Percentiles rank a stretch among this genome's conserved stretches.
phyloP scores from a whole-genome alignment of 176 grass and related monocot genomes.

The Juncus inflexus region DNA sequence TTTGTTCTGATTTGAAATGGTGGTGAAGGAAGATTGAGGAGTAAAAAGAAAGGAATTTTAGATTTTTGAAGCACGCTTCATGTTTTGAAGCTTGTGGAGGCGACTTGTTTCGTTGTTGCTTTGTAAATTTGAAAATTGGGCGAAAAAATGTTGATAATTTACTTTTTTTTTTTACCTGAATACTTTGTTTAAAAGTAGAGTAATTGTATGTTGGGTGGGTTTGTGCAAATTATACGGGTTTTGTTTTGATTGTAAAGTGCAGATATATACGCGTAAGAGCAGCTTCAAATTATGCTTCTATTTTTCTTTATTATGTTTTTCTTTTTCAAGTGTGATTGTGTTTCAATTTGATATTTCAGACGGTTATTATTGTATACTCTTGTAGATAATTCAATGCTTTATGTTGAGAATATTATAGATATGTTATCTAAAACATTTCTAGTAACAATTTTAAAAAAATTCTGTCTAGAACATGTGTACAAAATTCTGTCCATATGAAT shows the following conservation, averaged over 20 bases:
- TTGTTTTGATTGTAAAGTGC: conserved; percentile 19
- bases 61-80: conserved; percentile 4
- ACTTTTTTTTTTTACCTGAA: neutral
- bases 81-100: conserved; percentile 16
- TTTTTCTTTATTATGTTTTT: conserved; percentile 12
- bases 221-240: conserved; percentile 24
- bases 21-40: conserved; percentile 10
- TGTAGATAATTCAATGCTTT: conserved; percentile 31
- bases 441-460: too few species aligned
- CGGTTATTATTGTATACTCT: conserved; percentile 13
- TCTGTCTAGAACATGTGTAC: too few species aligned
- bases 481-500: too few species aligned
- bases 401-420: neutral
- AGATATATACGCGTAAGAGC: conserved; percentile 21
- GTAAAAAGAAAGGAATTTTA: conserved; percentile 20
- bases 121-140: conserved; percentile 28
- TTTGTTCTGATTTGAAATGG: conserved; percentile 20
- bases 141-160: conserved; percentile 18
- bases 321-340: conserved; percentile 24
- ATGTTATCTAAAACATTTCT: too few species aligned
- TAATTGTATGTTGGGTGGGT: conserved; percentile 12
- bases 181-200: conserved; percentile 21
- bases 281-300: conserved; percentile 22
- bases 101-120: conserved; percentile 19
- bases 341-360: conserved; percentile 24